A percentile compares a stretch with the other conserved stretches of the same genome.
phyloP scores from a whole-genome alignment of 2,329 filamentous ascomycete genomes.

The Sclerotinia nivalis region DNA sequence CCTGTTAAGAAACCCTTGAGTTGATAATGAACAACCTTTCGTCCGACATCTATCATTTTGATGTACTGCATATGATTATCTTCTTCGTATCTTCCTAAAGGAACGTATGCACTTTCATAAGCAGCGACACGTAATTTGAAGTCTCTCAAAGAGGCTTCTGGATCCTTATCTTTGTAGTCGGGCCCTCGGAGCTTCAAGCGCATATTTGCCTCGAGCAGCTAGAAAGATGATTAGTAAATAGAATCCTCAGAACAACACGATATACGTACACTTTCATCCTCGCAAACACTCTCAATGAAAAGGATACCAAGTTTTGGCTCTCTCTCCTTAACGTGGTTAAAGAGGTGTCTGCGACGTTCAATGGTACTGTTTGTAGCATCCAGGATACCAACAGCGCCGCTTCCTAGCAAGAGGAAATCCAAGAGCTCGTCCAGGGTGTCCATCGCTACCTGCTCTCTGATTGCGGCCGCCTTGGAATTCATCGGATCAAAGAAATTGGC shows the following conservation, averaged over 20 bases:
- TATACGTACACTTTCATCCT: constrained; percentile 64
- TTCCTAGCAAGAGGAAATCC: constrained; percentile 79
- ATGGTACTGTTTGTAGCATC: constrained; percentile 98
- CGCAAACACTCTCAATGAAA: constrained; percentile 93
- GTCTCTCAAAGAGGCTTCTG: constrained; percentile 77
- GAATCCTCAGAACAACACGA: background rate
- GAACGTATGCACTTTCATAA: constrained; percentile 92
- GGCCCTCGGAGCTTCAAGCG: constrained; percentile 92
- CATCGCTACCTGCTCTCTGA: constrained; percentile 89
- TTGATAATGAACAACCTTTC: constrained; percentile 88
- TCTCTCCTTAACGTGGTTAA: constrained; percentile 76
- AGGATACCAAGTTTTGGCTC: constrained; percentile 88
- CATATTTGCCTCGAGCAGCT: constrained; percentile 92
- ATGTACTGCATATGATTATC: constrained; percentile 90
- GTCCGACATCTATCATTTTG: constrained; percentile 92
- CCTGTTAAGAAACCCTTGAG: constrained; percentile 89
- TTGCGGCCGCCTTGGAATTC: constrained; percentile 76
- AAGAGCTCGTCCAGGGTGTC: constrained; percentile 90
- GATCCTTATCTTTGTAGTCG: constrained; percentile 94
- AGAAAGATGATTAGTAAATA: background rate
- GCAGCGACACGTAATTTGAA: constrained; percentile 91
- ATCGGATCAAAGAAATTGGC: constrained; percentile 92
- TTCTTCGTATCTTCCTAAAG: constrained; percentile 89
- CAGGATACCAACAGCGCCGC: constrained; percentile 89
- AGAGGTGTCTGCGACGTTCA: constrained; percentile 77